Conservation (phyloP, 805 yeast genomes). For the Saccharomycopsis fodiens region DNA sequence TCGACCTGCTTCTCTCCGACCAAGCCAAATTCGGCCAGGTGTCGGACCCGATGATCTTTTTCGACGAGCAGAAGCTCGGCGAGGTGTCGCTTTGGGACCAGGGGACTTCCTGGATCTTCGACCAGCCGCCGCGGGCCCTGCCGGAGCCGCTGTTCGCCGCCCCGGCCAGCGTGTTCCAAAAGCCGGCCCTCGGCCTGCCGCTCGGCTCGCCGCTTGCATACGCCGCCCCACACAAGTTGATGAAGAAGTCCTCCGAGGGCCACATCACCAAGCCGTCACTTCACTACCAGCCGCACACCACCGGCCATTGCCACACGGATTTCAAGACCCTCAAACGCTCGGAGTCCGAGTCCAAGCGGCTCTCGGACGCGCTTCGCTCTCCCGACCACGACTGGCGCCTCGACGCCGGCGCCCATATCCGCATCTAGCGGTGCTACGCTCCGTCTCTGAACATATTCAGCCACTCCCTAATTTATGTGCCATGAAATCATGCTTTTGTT, state of each 20-base stretch:
- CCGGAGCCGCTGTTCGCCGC: background rate
- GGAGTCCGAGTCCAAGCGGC: background rate
- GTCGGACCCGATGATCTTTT: background rate
- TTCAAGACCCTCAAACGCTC: background rate
- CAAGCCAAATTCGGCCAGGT: background rate
- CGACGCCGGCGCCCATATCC: too few species aligned
- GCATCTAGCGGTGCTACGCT: too few species aligned
- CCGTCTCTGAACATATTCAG: too few species aligned
- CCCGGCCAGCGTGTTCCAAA: constrained; percentile 5
- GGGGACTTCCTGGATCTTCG: background rate
- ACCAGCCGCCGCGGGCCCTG: background rate
- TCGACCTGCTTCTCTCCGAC: background rate
- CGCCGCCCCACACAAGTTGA: background rate
- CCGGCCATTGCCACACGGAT: background rate
- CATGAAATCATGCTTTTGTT: too few species aligned
- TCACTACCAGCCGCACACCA: constrained; percentile 10
- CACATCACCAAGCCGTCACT: constrained; percentile 12
- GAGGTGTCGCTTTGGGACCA: background rate
- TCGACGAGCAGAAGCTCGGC: background rate
- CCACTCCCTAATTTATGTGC: too few species aligned
- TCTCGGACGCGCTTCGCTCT: too few species aligned
- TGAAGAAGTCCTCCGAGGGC: constrained; percentile 11
- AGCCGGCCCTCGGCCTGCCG: constrained; percentile 3
- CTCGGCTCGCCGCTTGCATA: background rate
- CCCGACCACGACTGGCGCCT: too few species aligned